phyloP scores from a whole-genome alignment of 345 rosid genomes.

The Luvunga scandens region DNA sequence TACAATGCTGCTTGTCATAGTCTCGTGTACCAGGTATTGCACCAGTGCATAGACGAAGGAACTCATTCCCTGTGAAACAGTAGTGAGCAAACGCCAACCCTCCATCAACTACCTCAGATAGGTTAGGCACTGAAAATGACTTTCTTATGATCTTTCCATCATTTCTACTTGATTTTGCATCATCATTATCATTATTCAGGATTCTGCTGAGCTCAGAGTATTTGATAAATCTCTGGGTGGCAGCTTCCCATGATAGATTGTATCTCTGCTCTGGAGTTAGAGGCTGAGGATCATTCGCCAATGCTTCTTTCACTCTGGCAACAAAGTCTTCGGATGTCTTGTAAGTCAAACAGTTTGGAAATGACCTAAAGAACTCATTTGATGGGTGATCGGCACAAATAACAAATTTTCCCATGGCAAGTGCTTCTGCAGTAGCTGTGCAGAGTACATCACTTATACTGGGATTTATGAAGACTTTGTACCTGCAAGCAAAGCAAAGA shows the following conservation, averaged over 20 bases:
- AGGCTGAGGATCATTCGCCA: slow-evolving; percentile 78
- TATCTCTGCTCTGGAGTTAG: slow-evolving; percentile 80
- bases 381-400: slow-evolving; percentile 98
- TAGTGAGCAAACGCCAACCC: slow-evolving; percentile 88
- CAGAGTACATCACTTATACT: slow-evolving; percentile 95
- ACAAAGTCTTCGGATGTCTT: slow-evolving; percentile 84
- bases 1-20: slow-evolving; percentile 79
- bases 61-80: slow-evolving; percentile 83
- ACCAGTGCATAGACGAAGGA: slow-evolving; percentile 76
- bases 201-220: slow-evolving; percentile 74
- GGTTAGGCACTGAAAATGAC: slow-evolving; percentile 58
- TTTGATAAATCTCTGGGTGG: slow-evolving; percentile 85
- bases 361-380: slow-evolving; percentile 91
- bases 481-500: slow-evolving; percentile 50
- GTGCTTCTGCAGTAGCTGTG: slow-evolving; percentile 98
- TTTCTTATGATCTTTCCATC: slow-evolving; percentile 35
- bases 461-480: slow-evolving; percentile 96
- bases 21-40: slow-evolving; percentile 83
- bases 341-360: slow-evolving; percentile 93
- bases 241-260: slow-evolving; percentile 96
- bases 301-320: slow-evolving; percentile 78
- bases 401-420: slow-evolving; percentile 97
- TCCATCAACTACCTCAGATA: slow-evolving; percentile 67
- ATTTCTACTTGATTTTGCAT: slow-evolving; percentile 9
- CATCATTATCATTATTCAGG: slow-evolving; percentile 29